phyloP scores from a whole-genome alignment of 2,329 filamentous ascomycete genomes.

The Diaporthe caulivora region DNA sequence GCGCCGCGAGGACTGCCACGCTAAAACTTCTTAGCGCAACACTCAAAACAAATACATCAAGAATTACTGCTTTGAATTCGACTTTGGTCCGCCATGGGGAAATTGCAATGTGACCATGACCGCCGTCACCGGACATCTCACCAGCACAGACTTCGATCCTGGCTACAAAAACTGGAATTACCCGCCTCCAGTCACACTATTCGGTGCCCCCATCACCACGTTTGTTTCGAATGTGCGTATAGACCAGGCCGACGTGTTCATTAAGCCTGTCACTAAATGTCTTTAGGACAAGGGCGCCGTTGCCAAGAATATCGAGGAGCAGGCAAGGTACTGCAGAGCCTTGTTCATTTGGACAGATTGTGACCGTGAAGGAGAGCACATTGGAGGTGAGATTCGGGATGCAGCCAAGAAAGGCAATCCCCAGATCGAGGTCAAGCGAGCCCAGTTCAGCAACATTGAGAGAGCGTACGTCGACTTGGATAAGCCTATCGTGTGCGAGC shows the following conservation, averaged over 20 bases:
- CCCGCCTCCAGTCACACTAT: slow-evolving; percentile 83
- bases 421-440: slow-evolving; percentile 83
- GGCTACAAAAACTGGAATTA: slow-evolving; percentile 84
- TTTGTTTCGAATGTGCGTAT: slow-evolving; percentile 73
- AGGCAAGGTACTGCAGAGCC: slow-evolving; percentile 78
- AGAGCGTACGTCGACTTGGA: slow-evolving; percentile 71
- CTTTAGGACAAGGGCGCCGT: slow-evolving; percentile 81
- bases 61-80: slow-evolving; percentile 93
- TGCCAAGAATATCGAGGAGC: slow-evolving; percentile 84
- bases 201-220: slow-evolving; percentile 81
- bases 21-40: slow-evolving; percentile 64
- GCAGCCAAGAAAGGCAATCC: slow-evolving; percentile 82
- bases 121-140: slow-evolving; percentile 89
- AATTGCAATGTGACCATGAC: slow-evolving; percentile 92
- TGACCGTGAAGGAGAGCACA: slow-evolving; percentile 96
- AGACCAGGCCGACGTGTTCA: not conserved
- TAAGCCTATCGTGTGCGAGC: not conserved
- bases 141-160: slow-evolving; percentile 79
- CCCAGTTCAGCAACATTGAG: slow-evolving; percentile 96
- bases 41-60: slow-evolving; percentile 85
- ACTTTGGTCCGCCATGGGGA: slow-evolving; percentile 86
- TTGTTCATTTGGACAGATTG: slow-evolving; percentile 99
- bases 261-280: slow-evolving; percentile 38
- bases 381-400: slow-evolving; percentile 89
- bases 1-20: not conserved